phyloP scores from a whole-genome alignment of 164 flowering plant species.

The grape (Vitis vinifera) region ASM3070453v1 NC_081805.1:23907501-23908000 shows the following conservation, averaged over 20 bases:
- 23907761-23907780: background rate
- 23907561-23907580: no score
- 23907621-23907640: no score
- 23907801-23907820: background rate
- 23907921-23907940: background rate
- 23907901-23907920: background rate
- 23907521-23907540: no score
- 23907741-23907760: background rate
- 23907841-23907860: background rate
- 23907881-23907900: constrained; percentile 9
- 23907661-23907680: background rate
- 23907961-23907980: background rate
- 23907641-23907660: background rate
- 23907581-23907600: no score
- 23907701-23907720: no score
- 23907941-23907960: constrained; percentile 11
- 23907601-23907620: no score
- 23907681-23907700: background rate
- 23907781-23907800: background rate
- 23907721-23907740: no score
- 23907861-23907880: background rate
- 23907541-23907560: no score
- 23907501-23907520: no score
- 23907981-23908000: background rate
- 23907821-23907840: constrained; percentile 9